Percentiles rank a stretch among this genome's conserved stretches.
These are phyloP conservation scores for Yueomyces sinensis DNA, from an alignment of 805 yeast genomes.

Conservation along the genomic window DNA sequence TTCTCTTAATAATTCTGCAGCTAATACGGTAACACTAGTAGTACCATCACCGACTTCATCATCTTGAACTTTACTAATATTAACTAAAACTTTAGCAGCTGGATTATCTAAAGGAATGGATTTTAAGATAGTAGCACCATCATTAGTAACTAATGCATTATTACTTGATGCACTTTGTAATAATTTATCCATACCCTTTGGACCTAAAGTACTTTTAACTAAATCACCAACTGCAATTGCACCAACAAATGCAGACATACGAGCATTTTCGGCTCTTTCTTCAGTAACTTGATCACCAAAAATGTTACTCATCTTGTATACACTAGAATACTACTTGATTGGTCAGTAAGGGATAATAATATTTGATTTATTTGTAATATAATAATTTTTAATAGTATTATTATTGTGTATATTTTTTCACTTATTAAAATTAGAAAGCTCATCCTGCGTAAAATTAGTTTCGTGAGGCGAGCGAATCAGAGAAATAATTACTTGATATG, in stretches of 20 bases:
- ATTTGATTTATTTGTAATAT: too few species aligned
- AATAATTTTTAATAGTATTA: too few species aligned
- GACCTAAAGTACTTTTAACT: conserved; percentile 89
- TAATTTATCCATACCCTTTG: conserved; percentile 97
- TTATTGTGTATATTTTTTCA: too few species aligned
- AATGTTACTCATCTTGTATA: conserved; percentile 51
- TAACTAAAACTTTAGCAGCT: conserved; percentile 91
- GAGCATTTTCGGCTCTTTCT: conserved; percentile 96
- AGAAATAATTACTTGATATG: too few species aligned
- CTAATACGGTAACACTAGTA: conserved; percentile 83
- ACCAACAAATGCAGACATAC: conserved; percentile 93
- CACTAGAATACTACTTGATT: too few species aligned
- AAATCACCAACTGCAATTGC: conserved; percentile 98
- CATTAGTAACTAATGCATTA: conserved; percentile 77
- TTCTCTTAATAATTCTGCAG: conserved; percentile 85
- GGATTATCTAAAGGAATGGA: conserved; percentile 94
- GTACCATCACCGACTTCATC: conserved; percentile 99
- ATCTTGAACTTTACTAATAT: conserved; percentile 91
- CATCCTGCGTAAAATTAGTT: too few species aligned
- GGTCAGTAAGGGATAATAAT: too few species aligned
- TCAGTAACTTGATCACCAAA: conserved; percentile 96
- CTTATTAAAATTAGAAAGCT: too few species aligned
- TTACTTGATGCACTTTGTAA: conserved; percentile 78
- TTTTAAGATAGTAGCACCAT: conserved; percentile 94
- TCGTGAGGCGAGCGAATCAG: too few species aligned